Evolutionary conservation across 495 filamentous ascomycete genomes (phyloP), one percentile per base, ranked within the genome.

Genomic region (Pyrenula massariospora): DNA sequence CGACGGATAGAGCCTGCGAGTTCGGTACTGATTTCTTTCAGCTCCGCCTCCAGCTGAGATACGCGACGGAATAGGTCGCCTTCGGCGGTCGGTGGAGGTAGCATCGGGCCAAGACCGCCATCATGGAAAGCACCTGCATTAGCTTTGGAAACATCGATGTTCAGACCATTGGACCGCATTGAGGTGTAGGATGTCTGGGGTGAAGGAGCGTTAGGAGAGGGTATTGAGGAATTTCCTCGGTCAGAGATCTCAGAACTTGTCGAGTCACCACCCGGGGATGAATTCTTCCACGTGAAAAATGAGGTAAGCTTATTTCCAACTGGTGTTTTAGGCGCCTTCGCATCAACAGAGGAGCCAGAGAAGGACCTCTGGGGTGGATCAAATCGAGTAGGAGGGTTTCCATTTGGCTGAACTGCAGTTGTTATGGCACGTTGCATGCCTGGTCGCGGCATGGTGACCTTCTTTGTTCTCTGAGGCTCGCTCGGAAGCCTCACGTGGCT

Each of bases 21-120:
- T 71, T 98, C 94, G 56, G 86, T 81, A 69, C 89, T 93, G 65
- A 98, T 91, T 66, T 91, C 86, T 59, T 88, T 86, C 67, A 98
- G 70, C 74, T 98, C 93, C 62, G 89, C 87, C 74, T 96, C 91
- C 74, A 98, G 81, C 63, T 94, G 91, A 63, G 69, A 64, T 57
- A 76, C 62, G 56, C 73, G 72, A 24, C 66, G 86, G 77, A 68
- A 86, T 22, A 68, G 74, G 60, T 73, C 73, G 56, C 68, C 66
- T 3, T 75, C 73, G 52, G 64, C 56, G 62, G 72, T 68, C n/a
- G 65, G 65, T 52, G 63, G 74, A 60, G 55, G 70, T 67, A 48
- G 74, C 50, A 50, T 73, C 73, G 0, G 64, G 21, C 20, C 50
- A 62, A 57, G 42, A 56, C 22, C 50, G 10, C 50, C 50, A 52